Base-by-base conservation (phyloP, 768 basidiomycete genomes). In the Daedalea quercina region DNA sequence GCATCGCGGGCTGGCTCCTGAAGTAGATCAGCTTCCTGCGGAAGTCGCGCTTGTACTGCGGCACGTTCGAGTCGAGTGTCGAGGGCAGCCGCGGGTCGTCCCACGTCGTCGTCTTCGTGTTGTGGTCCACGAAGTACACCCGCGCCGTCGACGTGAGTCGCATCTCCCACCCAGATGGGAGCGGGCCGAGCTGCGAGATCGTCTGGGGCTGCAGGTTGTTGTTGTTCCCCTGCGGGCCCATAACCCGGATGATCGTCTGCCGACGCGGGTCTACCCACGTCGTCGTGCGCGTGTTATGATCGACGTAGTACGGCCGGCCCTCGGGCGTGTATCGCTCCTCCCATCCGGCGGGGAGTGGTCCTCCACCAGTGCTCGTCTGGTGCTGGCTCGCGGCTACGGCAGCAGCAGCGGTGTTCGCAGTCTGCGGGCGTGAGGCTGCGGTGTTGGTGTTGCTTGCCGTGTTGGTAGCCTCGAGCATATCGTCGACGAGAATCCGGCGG, bases 231-330 rank as follows among this genome's bases (percentile, higher is more conserved):
- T 83, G 84, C 20, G 94, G 92, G 19, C 92, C 94, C 85, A 98
- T 90, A 45, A 97, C 94, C 57, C 95, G 93, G 54, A 98, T 87
- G 55, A 98, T 81, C 11, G 94, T 93, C 72, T 98, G 96, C 44
- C 96, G 84, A 47, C 96, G 87, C 35, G 96, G 96, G 67, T 99
- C 96, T 22, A 98, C 94, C 96, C 96, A 99, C n/a, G 96, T 99
- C 28, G 96, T 98, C 19, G 96, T 98, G 45, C 96, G 84, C 11
- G 95, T 98, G 66, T 99, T 99, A 73, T 99, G 96, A 68, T 99
- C 96, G 47, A 99, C 96, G 68, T 96, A 99, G 72, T 99, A 99
- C 1, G 96, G 93, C 37, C 96, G 83, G 19, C 96, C 96, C 72
- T 99, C 96, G 0, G 94, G 94, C 2, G 96, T 99, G 71, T 94